Evolutionary conservation across 805 yeast species (phyloP), one percentile per base, ranked within the genome.

Genomic region (Candida argentea): DNA sequence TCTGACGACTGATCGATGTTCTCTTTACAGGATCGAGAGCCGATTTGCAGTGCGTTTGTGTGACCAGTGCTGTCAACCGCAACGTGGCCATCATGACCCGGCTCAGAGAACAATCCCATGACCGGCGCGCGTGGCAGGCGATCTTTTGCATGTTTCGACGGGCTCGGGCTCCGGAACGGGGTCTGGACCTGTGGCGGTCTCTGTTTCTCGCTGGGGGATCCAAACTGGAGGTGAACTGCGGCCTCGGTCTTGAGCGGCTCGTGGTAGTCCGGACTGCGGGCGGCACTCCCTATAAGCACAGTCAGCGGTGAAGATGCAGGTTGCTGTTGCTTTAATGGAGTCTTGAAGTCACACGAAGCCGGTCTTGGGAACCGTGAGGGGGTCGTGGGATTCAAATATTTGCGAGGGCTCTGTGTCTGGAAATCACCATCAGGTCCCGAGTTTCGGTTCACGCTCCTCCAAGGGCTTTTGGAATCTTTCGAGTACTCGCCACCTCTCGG

Each of bases 291-390:
- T 44, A 61, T 45, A 4, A 61, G 53, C 7, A 60, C 65, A 1
- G 68, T 61, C 3, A 65, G 55, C 1, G 68, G 68, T 3, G 66
- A 59, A 3, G 65, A 57, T 5, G 37, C 40, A 2, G 50, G 48
- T 11, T 29, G 28, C 10, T 21, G 41, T 8, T 50, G 52, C 15
- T 52, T 55, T 7, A 53, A 51, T 3, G 67, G 65, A 1, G 65
- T 59, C 13, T 34, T 34, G n/a, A n/a, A n/a, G n/a, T n/a, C n/a
- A n/a, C n/a, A n/a, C n/a, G n/a, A n/a, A n/a, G n/a, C n/a, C n/a
- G n/a, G n/a, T n/a, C n/a, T n/a, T n/a, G n/a, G n/a, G n/a, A n/a
- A n/a, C n/a, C n/a, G n/a, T n/a, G n/a, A n/a, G n/a, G n/a, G n/a
- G n/a, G n/a, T n/a, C n/a, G n/a, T n/a, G n/a, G n/a, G n/a, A n/a